Evolutionary conservation across 768 basidiomycete species (phyloP), one percentile per base, ranked within the genome.

Genomic region (Pulveroboletus ravenelii): DNA sequence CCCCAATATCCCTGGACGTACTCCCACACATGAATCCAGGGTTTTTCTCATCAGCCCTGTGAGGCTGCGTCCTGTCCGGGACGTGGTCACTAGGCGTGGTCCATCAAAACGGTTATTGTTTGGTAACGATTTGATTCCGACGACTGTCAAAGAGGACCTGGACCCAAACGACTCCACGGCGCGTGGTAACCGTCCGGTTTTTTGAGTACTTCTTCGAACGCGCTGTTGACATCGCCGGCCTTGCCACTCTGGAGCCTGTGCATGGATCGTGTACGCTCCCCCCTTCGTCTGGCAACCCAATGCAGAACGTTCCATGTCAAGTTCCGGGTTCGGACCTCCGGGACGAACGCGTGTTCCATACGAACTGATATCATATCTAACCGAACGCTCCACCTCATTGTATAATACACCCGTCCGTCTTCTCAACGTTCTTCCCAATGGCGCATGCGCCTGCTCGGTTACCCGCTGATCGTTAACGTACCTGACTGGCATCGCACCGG

Each of bases 251-350:
- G 44, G 47, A 50, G 38, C 52, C 62, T 57, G 62, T 64, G 25
- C 25, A 27, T 27, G 6, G 52, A 44, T 25, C 29, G 0, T 36
- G 48, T 6, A 14, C 10, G 31, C 23, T 12, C 55, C 27, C 49
- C 51, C 52, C 47, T 17, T 34, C 43, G 38, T 53, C 40, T 34
- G n/a, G 5, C 25, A 6, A 41, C 40, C 45, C 50, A 47, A 53
- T 41, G 29, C 12, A 17, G 30, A 44, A 42, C 20, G 23, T 31
- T 31, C 25, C 18, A 29, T 15, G 27, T 54, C 47, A 44, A 54
- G 56, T 42, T 59, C 57, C 62, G 62, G 57, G 20, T 50, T 57
- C 62, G 62, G 63, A 52, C n/a, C 64, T 54, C 63, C 57, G 10
- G 62, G 54, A 42, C 29, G 7, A 39, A 46, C 50, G 45, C 57